Evolutionary conservation across 352 stramenopile species (phyloP), one percentile per base, ranked within the genome.

Genomic region (Phytophthora macrochlamydospora): DNA sequence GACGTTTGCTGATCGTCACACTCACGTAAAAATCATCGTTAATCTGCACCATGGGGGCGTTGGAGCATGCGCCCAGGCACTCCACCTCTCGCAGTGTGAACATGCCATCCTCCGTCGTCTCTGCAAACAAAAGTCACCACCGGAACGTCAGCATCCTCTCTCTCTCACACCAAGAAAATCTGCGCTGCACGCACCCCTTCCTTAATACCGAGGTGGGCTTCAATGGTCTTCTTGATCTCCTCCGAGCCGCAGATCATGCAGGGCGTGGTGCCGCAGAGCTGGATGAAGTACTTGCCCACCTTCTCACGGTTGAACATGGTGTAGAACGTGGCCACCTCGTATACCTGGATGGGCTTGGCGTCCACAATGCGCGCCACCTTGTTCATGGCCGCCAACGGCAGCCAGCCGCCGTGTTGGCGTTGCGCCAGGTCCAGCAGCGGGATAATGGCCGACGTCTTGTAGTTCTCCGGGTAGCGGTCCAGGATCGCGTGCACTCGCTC

Each of bases 221-320:
- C 90, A 70, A 99, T 99, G 40, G 97, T 98, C 77, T 97, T 94
- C 83, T 99, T 99, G 81, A 99, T 99, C 81, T 99, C 97, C 80
- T 99, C 94, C 48, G 93, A 97, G 51, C 98, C 98, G 74, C 96
- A 99, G 72, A 99, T 99, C 98, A 99, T 99, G 87, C 98, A 99
- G 24, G 98, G 98, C 53, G 98, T 99, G 12, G 98, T 99, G 63
- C 98, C 97, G 69, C 98, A 99, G 11, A 99, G 86, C 79, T 98
- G 93, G 66, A 98, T 97, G 65, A 97, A 97, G 79, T 96, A 98
- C 83, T 97, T 98, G 79, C 92, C 93, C 49, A 97, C 90, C 73
- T 98, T 98, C 64, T 98, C 95, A 48, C 81, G 71, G 80, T 95
- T 99, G 84, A 99, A 99, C 98, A 99, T 99, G 69, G 98, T 99